phyloP scores from a whole-genome alignment of 257 asterid genomes.

The Sherardia arvensis region DNA sequence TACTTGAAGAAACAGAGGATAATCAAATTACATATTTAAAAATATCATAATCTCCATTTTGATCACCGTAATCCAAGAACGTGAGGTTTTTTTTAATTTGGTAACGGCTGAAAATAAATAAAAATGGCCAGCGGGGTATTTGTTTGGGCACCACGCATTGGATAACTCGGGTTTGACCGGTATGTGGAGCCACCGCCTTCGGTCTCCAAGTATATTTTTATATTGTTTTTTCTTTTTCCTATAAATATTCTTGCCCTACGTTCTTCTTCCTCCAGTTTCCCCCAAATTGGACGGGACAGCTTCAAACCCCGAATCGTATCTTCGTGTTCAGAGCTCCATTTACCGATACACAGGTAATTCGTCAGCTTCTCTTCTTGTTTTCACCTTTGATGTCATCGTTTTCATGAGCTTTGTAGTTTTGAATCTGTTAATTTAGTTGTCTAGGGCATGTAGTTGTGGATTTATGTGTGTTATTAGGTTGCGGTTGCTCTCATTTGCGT shows the following conservation, averaged over 20 bases:
- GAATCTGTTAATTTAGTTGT: neutral
- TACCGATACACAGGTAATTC: conserved; percentile 13
- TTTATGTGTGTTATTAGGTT: neutral
- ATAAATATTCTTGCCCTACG: conserved; percentile 4
- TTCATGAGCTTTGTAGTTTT: neutral
- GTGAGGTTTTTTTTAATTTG: neutral
- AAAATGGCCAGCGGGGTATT: neutral
- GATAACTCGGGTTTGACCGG: neutral
- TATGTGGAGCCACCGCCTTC: conserved; percentile 7
- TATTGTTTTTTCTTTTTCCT: neutral
- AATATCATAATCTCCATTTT: too few relatives aligned
- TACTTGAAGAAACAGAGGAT: too few relatives aligned
- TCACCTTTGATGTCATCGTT: neutral
- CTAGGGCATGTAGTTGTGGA: neutral
- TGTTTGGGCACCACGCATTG: neutral
- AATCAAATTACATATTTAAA: too few relatives aligned
- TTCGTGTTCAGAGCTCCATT: neutral
- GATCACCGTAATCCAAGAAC: too few relatives aligned
- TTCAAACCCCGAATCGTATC: neutral
- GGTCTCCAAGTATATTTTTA: conserved; percentile 18
- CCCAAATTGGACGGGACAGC: neutral
- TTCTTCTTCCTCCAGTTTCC: neutral
- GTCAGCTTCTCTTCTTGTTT: neutral
- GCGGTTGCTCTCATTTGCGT: neutral
- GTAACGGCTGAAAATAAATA: too few relatives aligned